phyloP scores from a whole-genome alignment of 2,329 filamentous ascomycete species.

The Hypoxylon sp. region DNA sequence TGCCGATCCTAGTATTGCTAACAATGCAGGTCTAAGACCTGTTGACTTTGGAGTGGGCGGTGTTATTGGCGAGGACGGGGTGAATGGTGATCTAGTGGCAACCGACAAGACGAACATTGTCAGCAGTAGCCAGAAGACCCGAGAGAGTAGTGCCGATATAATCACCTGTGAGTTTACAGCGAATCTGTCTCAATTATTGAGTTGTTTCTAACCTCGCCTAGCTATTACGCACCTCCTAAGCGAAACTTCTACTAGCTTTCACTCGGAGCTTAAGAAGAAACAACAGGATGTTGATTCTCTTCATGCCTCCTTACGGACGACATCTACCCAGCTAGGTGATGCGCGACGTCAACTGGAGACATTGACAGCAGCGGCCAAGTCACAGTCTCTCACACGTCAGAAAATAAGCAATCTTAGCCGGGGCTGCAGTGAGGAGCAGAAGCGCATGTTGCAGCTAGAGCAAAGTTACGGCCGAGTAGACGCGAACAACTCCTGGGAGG shows the following conservation, averaged over 20 bases:
- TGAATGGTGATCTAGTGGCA: conserved; percentile 58
- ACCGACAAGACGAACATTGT: conserved; percentile 62
- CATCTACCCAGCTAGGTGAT: conserved; percentile 83
- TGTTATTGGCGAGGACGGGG: conserved; percentile 65
- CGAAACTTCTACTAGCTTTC: conserved; percentile 84
- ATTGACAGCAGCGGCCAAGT: conserved; percentile 75
- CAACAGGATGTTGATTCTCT: conserved; percentile 86
- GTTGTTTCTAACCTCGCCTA: conserved; percentile 57
- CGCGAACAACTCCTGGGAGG: conserved; percentile 67
- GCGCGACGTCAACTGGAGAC: conserved; percentile 81
- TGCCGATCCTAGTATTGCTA: conserved; percentile 91
- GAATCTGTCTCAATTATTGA: background rate
- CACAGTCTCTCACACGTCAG: conserved; percentile 75
- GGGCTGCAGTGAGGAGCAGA: conserved; percentile 79
- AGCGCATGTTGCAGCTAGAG: conserved; percentile 65
- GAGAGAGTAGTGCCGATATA: conserved; percentile 84
- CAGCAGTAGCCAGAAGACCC: conserved; percentile 69
- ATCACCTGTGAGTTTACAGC: conserved; percentile 75
- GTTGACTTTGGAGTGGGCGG: conserved; percentile 94
- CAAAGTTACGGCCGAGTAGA: conserved; percentile 61
- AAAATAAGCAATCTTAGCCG: conserved; percentile 84
- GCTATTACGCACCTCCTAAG: conserved; percentile 87
- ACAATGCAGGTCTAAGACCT: conserved; percentile 88
- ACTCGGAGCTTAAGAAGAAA: conserved; percentile 84
- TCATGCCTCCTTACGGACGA: conserved; percentile 84